These are phyloP conservation scores for Asterophora lycoperdoides DNA, from an alignment of 768 basidiomycete genomes.

Conservation along the genomic window DNA sequence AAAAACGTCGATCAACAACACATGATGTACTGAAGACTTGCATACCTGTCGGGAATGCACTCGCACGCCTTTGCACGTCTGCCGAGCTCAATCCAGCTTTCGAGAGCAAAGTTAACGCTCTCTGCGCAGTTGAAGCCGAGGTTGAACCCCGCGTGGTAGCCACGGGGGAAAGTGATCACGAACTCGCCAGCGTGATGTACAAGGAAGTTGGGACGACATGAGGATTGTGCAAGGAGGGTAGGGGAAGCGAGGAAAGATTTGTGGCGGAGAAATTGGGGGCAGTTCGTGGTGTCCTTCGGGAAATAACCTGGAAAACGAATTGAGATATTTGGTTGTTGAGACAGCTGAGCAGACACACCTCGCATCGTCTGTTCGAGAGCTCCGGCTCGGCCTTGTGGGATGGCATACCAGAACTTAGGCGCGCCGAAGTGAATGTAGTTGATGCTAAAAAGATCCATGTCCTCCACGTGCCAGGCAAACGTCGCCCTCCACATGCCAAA, in stretches of 20 bases:
- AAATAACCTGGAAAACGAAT: slow-evolving; percentile 63
- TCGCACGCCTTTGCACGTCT: slow-evolving; percentile 72
- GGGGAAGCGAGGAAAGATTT: slow-evolving; percentile 96
- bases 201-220: slow-evolving; percentile 78
- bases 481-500: slow-evolving; percentile 99
- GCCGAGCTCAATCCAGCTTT: slow-evolving; percentile 90
- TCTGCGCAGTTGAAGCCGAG: slow-evolving; percentile 96
- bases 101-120: slow-evolving; percentile 93
- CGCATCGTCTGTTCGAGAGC: slow-evolving; percentile 89
- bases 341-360: slow-evolving; percentile 40
- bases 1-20: slow-evolving; percentile 1
- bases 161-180: slow-evolving; percentile 90
- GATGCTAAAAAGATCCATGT: slow-evolving; percentile 98
- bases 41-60: slow-evolving; percentile 71
- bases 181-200: slow-evolving; percentile 96
- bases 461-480: slow-evolving; percentile 99
- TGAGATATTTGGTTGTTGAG: not conserved
- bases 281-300: slow-evolving; percentile 77
- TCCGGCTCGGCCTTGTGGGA: slow-evolving; percentile 80
- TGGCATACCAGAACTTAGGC: slow-evolving; percentile 95
- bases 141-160: slow-evolving; percentile 97
- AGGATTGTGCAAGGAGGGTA: slow-evolving; percentile 68
- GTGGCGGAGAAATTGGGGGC: slow-evolving; percentile 93
- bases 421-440: slow-evolving; percentile 99
- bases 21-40: not conserved